phyloP scores from a whole-genome alignment of 2,329 filamentous ascomycete genomes.

The Falciphora oryzae region DNA sequence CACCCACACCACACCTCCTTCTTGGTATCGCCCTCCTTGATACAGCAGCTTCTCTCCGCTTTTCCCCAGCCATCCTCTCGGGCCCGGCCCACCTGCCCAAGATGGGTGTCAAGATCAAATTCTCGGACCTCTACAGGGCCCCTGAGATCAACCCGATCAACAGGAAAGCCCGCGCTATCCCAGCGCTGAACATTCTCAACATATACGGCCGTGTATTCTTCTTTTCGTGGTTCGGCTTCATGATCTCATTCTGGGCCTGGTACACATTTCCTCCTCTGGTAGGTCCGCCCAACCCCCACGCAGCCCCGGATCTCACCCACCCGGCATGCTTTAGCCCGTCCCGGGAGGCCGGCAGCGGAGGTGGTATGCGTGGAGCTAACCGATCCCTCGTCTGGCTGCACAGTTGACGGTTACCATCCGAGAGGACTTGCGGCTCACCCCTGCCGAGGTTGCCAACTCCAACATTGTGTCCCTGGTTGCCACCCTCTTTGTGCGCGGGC shows the following conservation, averaged over 20 bases:
- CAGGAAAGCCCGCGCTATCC: constrained; percentile 74
- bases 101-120: constrained; percentile 28
- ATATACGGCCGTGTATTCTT: constrained; percentile 83
- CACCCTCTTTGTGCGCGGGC: constrained; percentile 68
- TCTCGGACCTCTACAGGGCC: constrained; percentile 40
- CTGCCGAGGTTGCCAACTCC: constrained; percentile 74
- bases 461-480: constrained; percentile 79
- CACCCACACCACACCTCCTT: too few relatives aligned
- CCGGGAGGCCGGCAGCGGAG: too few relatives aligned
- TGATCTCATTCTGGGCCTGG: constrained; percentile 87
- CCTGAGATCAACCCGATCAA: constrained; percentile 81
- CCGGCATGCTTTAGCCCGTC: background rate
- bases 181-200: constrained; percentile 70
- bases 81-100: constrained; percentile 5
- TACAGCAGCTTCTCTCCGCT: too few relatives aligned
- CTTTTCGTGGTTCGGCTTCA: constrained; percentile 82
- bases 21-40: too few relatives aligned
- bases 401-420: constrained; percentile 71
- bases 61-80: constrained; percentile 1
- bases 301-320: background rate
- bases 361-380: too few relatives aligned
- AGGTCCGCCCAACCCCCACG: constrained; percentile 27
- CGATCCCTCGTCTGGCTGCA: too few relatives aligned
- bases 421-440: constrained; percentile 66
- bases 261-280: constrained; percentile 86